These are phyloP conservation scores for Lactarius quietus DNA, from an alignment of 768 basidiomycete species.

Conservation along the genomic window DNA sequence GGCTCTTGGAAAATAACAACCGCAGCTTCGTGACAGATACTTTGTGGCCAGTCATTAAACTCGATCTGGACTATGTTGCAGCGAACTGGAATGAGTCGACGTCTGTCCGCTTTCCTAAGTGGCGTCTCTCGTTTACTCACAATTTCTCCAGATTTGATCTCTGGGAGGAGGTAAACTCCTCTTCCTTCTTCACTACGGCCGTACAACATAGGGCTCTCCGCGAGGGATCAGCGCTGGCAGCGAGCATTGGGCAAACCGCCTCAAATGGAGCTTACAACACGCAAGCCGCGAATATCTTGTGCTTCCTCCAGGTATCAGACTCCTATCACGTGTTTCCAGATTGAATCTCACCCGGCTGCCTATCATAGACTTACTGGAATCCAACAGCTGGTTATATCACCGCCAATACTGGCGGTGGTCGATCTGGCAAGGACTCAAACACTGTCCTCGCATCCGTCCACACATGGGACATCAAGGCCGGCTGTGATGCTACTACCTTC, in stretches of 20 bases:
- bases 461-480: constrained; percentile 66
- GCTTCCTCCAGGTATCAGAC: constrained; percentile 63
- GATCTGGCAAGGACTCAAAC: constrained; percentile 56
- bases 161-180: constrained; percentile 69
- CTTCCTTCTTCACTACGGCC: constrained; percentile 79
- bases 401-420: constrained; percentile 72
- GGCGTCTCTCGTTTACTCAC: background rate
- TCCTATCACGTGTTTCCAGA: background rate
- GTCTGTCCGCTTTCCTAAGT: constrained; percentile 33
- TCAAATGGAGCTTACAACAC: constrained; percentile 44
- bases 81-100: constrained; percentile 64
- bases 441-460: constrained; percentile 67
- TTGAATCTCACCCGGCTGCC: background rate
- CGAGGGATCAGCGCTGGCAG: constrained; percentile 62
- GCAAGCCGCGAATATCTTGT: constrained; percentile 62
- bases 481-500: constrained; percentile 71
- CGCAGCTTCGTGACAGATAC: constrained; percentile 44
- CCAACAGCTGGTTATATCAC: constrained; percentile 56
- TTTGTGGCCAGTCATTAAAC: constrained; percentile 68
- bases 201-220: constrained; percentile 68
- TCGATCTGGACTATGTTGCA: constrained; percentile 75
- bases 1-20: constrained; percentile 52
- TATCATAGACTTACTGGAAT: constrained; percentile 82
- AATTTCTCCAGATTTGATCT: constrained; percentile 53
- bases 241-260: constrained; percentile 47